Evolutionary conservation across 176 grass and related monocot genomes (phyloP).

Genomic region (Oropetium thomaeum): DNA sequence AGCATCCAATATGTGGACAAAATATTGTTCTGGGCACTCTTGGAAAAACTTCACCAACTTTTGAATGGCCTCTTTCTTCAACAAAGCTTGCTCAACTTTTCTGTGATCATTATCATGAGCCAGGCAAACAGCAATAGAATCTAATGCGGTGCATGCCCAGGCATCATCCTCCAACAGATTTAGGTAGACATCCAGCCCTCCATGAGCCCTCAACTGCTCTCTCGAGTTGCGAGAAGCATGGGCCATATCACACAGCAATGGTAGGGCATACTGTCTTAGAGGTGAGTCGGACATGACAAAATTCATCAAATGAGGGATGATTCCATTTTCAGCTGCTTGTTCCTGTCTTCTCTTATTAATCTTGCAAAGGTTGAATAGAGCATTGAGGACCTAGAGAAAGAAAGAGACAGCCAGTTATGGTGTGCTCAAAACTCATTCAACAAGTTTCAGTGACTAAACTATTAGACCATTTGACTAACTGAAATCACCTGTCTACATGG

Average conservation of each 20-base stretch:
- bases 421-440: conserved; percentile 16
- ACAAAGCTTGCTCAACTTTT: conserved; percentile 89
- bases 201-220: conserved; percentile 91
- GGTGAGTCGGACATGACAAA: conserved; percentile 98
- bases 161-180: conserved; percentile 86
- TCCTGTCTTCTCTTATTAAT: conserved; percentile 99
- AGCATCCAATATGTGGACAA: conserved; percentile 84
- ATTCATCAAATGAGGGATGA: conserved; percentile 98
- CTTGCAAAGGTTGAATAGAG: conserved; percentile 95
- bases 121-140: conserved; percentile 96
- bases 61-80: conserved; percentile 84
- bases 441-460: not conserved
- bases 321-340: conserved; percentile 98
- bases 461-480: not conserved
- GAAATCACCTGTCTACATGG: not conserved
- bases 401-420: conserved; percentile 25
- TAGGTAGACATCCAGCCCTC: conserved; percentile 91
- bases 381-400: conserved; percentile 71
- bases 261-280: conserved; percentile 86
- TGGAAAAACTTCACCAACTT: conserved; percentile 93
- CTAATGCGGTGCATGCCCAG: conserved; percentile 79
- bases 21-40: conserved; percentile 94
- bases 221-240: conserved; percentile 96
- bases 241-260: conserved; percentile 95
- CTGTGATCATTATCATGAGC: conserved; percentile 90